Base-by-base conservation (phyloP, 208 protist genomes). In the Acanthamoeba divionensis region DNA sequence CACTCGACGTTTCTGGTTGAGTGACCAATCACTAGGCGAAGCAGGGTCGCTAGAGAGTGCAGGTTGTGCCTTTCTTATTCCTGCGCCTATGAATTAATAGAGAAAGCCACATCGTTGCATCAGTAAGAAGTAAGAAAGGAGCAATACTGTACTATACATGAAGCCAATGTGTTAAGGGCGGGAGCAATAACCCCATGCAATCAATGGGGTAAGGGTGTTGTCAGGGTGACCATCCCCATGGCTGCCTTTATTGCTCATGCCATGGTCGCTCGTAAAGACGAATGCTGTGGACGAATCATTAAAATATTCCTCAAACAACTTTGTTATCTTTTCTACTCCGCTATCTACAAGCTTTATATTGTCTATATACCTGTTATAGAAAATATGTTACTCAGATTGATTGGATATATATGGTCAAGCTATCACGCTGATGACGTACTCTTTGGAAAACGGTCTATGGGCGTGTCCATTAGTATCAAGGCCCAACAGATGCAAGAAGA, bases 401-500 rank as follows among this genome's bases (percentile, higher is more conserved):
- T 7, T 67, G 26, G 36, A 18, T 18, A 15, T 7, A 18, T 18
- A 31, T 67, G 62, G n/a, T 67, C 26, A 18, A 57, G 15, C 29
- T 9, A 26, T 69, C n/a, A 94, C 80, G 15, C 90, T 65, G 1
- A 82, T 18, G 26, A 63, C 82, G 62, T 96, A 96, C 66, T 96
- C 93, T 18, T 71, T 8, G 4, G 92, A 95, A 62, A 83, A 44
- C 0, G 95, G 95, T 41, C 91, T 52, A 44, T 95, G 79, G 0
- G 92, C 91, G 57, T 97, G 96, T 4, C 96, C 96, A 45, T 89
- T 91, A 1, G 95, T 95, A 79, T 97, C 96, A 12, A 96, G 69
- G 9, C 94, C 96, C 7, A 97, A 60, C 29, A 97, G 65, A 90
- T 97, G 96, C 1, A 97, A 57, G 63, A 97, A 97, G 24, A 97